A percentile compares a stretch with the other conserved stretches of the same genome.
phyloP scores from a whole-genome alignment of 441 rosid species.

The Eruca vesicaria region DNA sequence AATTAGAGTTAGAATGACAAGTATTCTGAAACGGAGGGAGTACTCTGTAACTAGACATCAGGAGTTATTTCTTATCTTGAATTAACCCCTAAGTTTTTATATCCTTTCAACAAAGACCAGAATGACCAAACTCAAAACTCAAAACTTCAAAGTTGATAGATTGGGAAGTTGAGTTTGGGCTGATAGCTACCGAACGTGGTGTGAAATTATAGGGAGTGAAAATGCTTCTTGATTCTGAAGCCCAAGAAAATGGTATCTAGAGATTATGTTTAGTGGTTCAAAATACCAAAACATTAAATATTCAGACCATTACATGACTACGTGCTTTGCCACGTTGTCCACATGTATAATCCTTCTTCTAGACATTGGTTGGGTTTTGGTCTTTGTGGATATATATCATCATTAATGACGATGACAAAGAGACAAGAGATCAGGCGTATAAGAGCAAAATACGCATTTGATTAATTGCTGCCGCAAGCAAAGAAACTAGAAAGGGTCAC shows the following conservation, averaged over 20 bases:
- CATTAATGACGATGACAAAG: conserved; percentile 18
- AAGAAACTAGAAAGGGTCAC: conserved; percentile 23
- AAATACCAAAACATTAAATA: neutral
- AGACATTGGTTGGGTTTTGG: neutral
- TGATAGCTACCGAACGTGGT: neutral
- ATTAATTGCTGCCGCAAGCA: conserved; percentile 28
- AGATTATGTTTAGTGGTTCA: neutral
- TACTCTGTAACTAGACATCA: too few species aligned
- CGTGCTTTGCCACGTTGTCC: conserved; percentile 11
- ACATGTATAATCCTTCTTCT: neutral
- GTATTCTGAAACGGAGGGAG: too few species aligned
- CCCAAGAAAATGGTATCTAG: neutral
- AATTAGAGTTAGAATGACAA: too few species aligned
- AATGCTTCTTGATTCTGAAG: conserved; percentile 8
- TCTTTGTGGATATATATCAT: neutral
- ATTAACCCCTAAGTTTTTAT: neutral
- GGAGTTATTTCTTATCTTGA: too few species aligned
- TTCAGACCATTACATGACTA: neutral
- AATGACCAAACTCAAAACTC: neutral
- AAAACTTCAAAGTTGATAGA: neutral
- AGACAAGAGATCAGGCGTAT: conserved; percentile 19
- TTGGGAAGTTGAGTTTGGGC: conserved; percentile 25
- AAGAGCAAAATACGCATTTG: neutral
- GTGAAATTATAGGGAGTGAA: conserved; percentile 20
- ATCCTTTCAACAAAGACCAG: neutral